Percentiles rank a stretch among this genome's conserved stretches.
phyloP scores from a whole-genome alignment of 2,329 filamentous ascomycete species.

The Diaporthe sp. region DNA sequence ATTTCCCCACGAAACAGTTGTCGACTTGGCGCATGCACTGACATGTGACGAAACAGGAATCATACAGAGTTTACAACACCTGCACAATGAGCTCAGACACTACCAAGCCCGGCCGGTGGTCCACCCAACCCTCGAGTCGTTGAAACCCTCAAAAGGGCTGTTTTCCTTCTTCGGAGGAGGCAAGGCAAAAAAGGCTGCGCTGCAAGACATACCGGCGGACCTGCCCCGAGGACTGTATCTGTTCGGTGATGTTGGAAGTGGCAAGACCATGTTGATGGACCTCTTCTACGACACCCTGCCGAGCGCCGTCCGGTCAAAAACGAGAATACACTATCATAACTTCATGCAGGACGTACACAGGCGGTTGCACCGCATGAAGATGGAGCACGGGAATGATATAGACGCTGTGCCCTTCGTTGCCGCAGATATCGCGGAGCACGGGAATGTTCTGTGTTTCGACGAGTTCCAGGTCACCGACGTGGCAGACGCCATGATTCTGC shows the following conservation, averaged over 20 bases:
- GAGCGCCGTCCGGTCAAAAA: conserved; percentile 82
- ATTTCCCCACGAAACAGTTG: conserved; percentile 40
- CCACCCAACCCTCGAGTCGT: conserved; percentile 81
- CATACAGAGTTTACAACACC: conserved; percentile 87
- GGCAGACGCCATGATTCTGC: conserved; percentile 97
- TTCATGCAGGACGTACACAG: conserved; percentile 99
- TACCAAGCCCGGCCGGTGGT: conserved; percentile 82
- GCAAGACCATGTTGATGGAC: conserved; percentile 99
- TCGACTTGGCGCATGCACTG: conserved; percentile 32
- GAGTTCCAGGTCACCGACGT: conserved; percentile 99
- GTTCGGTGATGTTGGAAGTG: conserved; percentile 95
- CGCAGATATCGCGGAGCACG: conserved; percentile 89
- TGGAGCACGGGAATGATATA: conserved; percentile 87
- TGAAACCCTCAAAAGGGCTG: conserved; percentile 68
- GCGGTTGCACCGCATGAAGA: conserved; percentile 89
- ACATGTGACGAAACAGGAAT: conserved; percentile 69
- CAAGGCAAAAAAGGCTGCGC: conserved; percentile 53
- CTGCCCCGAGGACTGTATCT: conserved; percentile 93
- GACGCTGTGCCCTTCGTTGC: conserved; percentile 93
- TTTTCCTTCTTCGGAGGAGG: conserved; percentile 74
- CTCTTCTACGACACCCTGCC: conserved; percentile 96
- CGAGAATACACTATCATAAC: conserved; percentile 97
- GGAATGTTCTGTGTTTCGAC: conserved; percentile 94
- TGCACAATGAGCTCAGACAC: conserved; percentile 83
- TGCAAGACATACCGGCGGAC: conserved; percentile 73